Conservation (phyloP, 257 asterid genomes). For the Handroanthus guayacan region DNA sequence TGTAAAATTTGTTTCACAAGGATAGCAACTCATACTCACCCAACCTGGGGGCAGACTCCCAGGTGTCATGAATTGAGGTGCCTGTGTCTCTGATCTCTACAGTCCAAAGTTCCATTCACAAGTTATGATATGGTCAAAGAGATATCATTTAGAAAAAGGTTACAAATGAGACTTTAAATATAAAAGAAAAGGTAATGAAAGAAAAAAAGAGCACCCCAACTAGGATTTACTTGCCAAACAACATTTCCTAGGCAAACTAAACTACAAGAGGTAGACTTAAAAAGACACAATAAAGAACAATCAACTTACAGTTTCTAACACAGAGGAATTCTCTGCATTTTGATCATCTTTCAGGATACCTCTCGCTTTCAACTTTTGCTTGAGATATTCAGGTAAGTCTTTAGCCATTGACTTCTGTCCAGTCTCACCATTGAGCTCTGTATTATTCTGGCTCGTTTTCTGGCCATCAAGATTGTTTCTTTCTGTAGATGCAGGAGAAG, state of each 20-base stretch:
- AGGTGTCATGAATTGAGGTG: constrained; percentile 49
- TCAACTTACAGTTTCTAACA: constrained; percentile 56
- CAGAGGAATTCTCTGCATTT: constrained; percentile 37
- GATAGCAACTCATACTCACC: constrained; percentile 64
- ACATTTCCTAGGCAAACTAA: constrained; percentile 15
- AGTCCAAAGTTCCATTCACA: constrained; percentile 39
- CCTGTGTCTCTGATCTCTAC: constrained; percentile 62
- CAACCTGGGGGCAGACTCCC: constrained; percentile 84
- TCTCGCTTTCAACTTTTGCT: constrained; percentile 88
- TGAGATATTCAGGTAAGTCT: constrained; percentile 90
- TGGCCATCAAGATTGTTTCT: constrained; percentile 45
- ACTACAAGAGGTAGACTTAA: not conserved
- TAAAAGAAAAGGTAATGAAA: not conserved
- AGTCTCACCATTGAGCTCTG: constrained; percentile 52
- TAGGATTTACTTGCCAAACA: constrained; percentile 27
- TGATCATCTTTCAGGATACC: constrained; percentile 79
- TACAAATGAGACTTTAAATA: not conserved
- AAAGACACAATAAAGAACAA: constrained; percentile 23
- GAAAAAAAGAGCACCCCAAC: constrained; percentile 19
- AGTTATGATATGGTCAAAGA: constrained; percentile 20
- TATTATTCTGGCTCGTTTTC: constrained; percentile 44
- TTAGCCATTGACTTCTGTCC: constrained; percentile 50
- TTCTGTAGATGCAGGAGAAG: constrained; percentile 41
- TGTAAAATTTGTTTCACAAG: constrained; percentile 15
- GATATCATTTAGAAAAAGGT: not conserved